These are phyloP conservation scores for Rhizopogon sp. DNA, from an alignment of 768 basidiomycete genomes.

Conservation along the genomic window DNA sequence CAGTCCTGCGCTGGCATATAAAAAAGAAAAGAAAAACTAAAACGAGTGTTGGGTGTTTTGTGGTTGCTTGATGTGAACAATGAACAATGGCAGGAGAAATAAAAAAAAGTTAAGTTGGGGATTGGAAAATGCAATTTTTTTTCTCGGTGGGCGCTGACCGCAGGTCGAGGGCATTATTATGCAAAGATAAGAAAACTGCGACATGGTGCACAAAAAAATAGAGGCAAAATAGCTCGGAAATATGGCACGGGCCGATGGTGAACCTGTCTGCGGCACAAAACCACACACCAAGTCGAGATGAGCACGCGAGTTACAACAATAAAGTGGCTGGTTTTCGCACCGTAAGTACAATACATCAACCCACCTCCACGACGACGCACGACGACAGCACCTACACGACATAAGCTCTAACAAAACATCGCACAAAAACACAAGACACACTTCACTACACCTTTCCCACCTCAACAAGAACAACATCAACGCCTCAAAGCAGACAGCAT, in stretches of 20 bases:
- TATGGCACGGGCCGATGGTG: conserved; percentile 1
- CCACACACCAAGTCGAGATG: conserved; percentile 14
- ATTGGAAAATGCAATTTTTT: conserved; percentile 4
- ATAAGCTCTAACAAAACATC: conserved; percentile 1
- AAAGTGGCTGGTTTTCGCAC: conserved; percentile 29
- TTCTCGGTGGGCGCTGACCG: conserved; percentile 11
- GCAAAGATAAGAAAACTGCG: neutral
- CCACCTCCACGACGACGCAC: conserved; percentile 29
- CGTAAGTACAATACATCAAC: conserved; percentile 47
- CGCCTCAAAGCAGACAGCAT: conserved; percentile 81
- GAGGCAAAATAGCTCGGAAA: neutral
- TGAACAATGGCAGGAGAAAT: conserved; percentile 4
- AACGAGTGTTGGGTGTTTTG: too few species aligned
- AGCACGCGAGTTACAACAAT: conserved; percentile 18
- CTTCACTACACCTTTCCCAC: neutral
- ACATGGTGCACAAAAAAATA: too few species aligned
- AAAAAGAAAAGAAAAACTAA: too few species aligned
- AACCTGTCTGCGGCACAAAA: conserved; percentile 10
- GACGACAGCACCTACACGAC: conserved; percentile 14
- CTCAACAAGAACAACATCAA: conserved; percentile 18
- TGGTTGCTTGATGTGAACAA: too few species aligned
- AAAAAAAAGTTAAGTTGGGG: conserved; percentile 12
- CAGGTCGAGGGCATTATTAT: conserved; percentile 7
- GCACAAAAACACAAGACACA: neutral
- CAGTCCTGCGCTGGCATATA: conserved; percentile 15